Evolutionary conservation across 345 rosid species (phyloP), one percentile per base, ranked within the genome.

Genomic region (Pugionium dolabratum): DNA sequence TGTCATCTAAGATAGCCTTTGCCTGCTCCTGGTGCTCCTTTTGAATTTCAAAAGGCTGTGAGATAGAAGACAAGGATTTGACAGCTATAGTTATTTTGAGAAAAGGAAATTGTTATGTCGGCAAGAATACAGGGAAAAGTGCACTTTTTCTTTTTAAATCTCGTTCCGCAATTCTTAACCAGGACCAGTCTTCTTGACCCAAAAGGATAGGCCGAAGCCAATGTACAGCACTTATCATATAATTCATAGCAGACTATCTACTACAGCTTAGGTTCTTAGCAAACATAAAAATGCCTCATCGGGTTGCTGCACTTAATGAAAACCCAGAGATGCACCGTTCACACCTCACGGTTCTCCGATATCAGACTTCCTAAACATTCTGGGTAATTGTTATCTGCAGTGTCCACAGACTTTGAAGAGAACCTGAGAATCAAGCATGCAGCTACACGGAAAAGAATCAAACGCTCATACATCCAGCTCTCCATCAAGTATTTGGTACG

Each of bases 1-100:
- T 60, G 18, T 53, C 49, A 61, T 66, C 78, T 29, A 82, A 61
- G 54, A 83, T 75, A 33, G 69, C 78, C 64, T 79, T 80, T 4
- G 85, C 91, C 79, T 83, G 85, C 74, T 85, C 83, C 37, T 75
- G 47, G 71, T 85, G 87, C 69, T 77, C 79, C 29, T 65, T 58
- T 10, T 80, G 80, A 79, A 75, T 70, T 57, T 45, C 65, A 9
- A 82, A 73, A 8, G 88, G 84, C 97, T 92, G 83, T 25, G 43
- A 59, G 69, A 54, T 60, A 47, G 44, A 62, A 43, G 69, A 59
- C 11, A 51, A 7, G 43, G 29, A 40, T 30, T 51, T 10, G 41
- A 10, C 26, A 54, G 54, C 35, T 6, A 29, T 28, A 28, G 18
- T 56, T 6, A 68, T 72, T 7, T 33, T 29, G 28, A 77, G 41